These are phyloP conservation scores for Tardiomyces digboiensis DNA, from an alignment of 1,139 yeast genomes.

Conservation along the genomic window DNA sequence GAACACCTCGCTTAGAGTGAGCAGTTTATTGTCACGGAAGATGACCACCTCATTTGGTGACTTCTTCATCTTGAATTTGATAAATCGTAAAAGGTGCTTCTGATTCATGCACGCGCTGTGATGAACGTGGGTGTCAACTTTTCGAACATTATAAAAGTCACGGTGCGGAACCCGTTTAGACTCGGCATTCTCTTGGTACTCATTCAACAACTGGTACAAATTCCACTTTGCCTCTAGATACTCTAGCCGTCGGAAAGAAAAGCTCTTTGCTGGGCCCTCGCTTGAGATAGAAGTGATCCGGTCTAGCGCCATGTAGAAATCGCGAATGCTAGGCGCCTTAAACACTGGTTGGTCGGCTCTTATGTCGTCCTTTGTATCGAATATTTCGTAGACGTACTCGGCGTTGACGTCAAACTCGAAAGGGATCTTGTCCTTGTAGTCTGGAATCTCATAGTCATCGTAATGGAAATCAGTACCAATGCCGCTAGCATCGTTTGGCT, in stretches of 20 bases:
- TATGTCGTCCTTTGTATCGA: slow-evolving; percentile 28
- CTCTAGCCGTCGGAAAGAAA: slow-evolving; percentile 89
- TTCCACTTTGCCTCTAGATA: slow-evolving; percentile 97
- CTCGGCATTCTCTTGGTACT: slow-evolving; percentile 85
- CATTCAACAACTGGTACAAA: slow-evolving; percentile 75
- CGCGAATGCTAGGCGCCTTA: slow-evolving; percentile 67
- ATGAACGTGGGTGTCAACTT: slow-evolving; percentile 98
- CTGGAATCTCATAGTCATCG: slow-evolving; percentile 56
- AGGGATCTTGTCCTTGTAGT: slow-evolving; percentile 31
- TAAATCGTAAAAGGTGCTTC: slow-evolving; percentile 87
- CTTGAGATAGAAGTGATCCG: slow-evolving; percentile 62
- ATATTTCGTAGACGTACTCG: slow-evolving; percentile 63
- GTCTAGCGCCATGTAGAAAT: slow-evolving; percentile 77
- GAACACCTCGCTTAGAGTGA: slow-evolving; percentile 81
- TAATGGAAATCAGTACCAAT: slow-evolving; percentile 51
- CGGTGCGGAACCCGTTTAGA: slow-evolving; percentile 84
- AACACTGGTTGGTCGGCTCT: slow-evolving; percentile 30
- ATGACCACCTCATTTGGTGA: slow-evolving; percentile 85
- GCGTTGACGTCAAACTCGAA: slow-evolving; percentile 40
- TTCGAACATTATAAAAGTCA: slow-evolving; percentile 96
- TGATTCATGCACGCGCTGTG: slow-evolving; percentile 99
- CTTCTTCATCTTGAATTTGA: slow-evolving; percentile 80
- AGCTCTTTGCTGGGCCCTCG: slow-evolving; percentile 96
- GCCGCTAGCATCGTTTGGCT: slow-evolving; percentile 15
- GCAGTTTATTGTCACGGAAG: slow-evolving; percentile 84